Conservation (phyloP, 176 grass and related monocot species). For the Phyllostachys edulis region DNA sequence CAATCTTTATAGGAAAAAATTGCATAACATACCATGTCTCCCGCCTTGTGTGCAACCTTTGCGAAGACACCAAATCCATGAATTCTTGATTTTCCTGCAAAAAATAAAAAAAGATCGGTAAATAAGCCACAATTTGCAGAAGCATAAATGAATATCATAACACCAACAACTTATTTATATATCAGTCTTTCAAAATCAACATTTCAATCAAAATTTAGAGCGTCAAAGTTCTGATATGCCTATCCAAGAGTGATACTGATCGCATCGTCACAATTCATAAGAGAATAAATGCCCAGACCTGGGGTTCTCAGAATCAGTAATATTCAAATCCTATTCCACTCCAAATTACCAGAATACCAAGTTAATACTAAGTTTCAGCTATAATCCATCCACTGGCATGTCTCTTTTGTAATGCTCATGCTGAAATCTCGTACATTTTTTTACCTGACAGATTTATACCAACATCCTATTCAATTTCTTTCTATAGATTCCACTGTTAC, state of each 20-base stretch:
- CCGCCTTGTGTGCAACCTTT: constrained; percentile 91
- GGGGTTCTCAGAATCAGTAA: not conserved
- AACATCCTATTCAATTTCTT: constrained; percentile 18
- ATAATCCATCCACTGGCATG: constrained; percentile 18
- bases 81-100: constrained; percentile 95
- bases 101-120: constrained; percentile 3
- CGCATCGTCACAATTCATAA: not conserved
- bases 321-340: not conserved
- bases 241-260: not conserved
- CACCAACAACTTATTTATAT: too few relatives aligned
- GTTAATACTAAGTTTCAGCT: constrained; percentile 9
- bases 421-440: not conserved
- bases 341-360: constrained; percentile 10
- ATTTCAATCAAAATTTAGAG: not conserved
- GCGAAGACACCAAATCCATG: constrained; percentile 98
- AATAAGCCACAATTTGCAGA: constrained; percentile 8
- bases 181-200: not conserved
- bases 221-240: not conserved
- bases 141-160: too few relatives aligned
- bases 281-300: not conserved
- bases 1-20: constrained; percentile 10
- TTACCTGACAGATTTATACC: constrained; percentile 10
- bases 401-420: not conserved
- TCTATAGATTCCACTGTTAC: constrained; percentile 1
- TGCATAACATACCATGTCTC: constrained; percentile 79